Conservation (phyloP, 2,329 filamentous ascomycete genomes). For the Diaporthe destruens region DNA sequence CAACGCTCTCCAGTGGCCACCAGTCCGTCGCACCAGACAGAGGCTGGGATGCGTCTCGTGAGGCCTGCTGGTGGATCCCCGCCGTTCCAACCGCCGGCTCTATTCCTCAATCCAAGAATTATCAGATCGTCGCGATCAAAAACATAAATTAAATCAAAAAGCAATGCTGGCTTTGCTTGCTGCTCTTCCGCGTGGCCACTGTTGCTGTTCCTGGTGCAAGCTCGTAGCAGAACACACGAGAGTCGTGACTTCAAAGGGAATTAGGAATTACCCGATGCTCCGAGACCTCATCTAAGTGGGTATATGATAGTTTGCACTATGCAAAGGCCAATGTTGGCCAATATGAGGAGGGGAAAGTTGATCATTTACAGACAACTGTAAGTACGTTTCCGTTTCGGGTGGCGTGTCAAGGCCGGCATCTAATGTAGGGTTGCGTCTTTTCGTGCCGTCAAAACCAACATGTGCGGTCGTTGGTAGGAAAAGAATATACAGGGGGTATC, state of each 20-base stretch:
- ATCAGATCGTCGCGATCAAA: conserved; percentile 4
- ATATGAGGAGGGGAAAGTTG: conserved; percentile 13
- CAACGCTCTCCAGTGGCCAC: neutral
- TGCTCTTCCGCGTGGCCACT: neutral
- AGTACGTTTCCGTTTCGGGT: neutral
- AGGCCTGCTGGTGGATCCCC: conserved; percentile 10
- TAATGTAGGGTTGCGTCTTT: conserved; percentile 13
- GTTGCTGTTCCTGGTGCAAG: conserved; percentile 9
- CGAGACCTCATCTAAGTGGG: conserved; percentile 25
- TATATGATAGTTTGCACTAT: conserved; percentile 33
- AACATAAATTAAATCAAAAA: neutral
- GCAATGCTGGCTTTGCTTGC: conserved; percentile 18
- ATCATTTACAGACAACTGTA: conserved; percentile 33
- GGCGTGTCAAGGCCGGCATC: neutral
- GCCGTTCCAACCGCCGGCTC: conserved; percentile 1
- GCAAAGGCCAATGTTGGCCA: conserved; percentile 2
- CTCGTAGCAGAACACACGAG: conserved; percentile 16
- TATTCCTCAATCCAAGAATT: conserved; percentile 25
- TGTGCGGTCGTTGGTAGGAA: conserved; percentile 22
- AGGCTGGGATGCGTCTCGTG: neutral
- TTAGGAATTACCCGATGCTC: conserved; percentile 33
- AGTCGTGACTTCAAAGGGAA: conserved; percentile 16
- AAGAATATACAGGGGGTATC: conserved; percentile 31
- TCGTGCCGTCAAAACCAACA: conserved; percentile 25
- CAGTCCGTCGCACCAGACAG: neutral